Base-by-base conservation (phyloP, 257 asterid species). In the Solanum sitiens region DNA sequence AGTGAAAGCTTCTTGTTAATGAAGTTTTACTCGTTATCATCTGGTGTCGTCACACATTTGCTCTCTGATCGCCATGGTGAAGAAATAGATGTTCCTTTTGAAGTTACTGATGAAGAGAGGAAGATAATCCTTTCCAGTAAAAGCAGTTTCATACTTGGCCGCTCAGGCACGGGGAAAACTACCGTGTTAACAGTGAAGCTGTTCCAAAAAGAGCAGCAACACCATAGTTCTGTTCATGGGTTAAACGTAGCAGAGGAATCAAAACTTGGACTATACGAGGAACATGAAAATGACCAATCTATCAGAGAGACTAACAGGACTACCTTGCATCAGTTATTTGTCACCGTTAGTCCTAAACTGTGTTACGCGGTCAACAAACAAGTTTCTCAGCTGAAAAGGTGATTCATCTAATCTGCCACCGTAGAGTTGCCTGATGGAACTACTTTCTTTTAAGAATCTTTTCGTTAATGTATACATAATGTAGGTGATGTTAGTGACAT, bases 111-210 rank as follows among this genome's bases (percentile, higher is more conserved):
- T 32, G 93, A 94, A 88, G 97, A 95, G 89, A 86, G 88, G 40
- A 93, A 91, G 86, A 88, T 93, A 45, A 92, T 95, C 83, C 59
- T 53, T 30, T 93, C 86, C 77, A 77, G 87, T 13, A 75, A 86
- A 89, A 95, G 93, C 84, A 90, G 96, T 86, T 95, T 95, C 77
- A 91, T 95, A 44, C 84, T 94, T 27, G 98, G 98, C 6, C 89
- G 98, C 82, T 94, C 98, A 6, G 98, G 98, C 53, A 94, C 98
- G 1, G 96, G 97, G 23, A 95, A 94, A 90, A 94, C 98, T 1
- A 94, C 96, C 15, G 89, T 95, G 11, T 86, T 95, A 90, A 92
- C 95, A 4, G 87, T 91, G 94, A 95, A 94, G 88, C 39, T 95
- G 35, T 91, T 80, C 77, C 92, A 89, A 15, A 94, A 86, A 74